These are phyloP conservation scores for Cutaneotrichosporon dermatis DNA, from an alignment of 1,284 basidiomycete genomes.

Conservation along the genomic window DNA sequence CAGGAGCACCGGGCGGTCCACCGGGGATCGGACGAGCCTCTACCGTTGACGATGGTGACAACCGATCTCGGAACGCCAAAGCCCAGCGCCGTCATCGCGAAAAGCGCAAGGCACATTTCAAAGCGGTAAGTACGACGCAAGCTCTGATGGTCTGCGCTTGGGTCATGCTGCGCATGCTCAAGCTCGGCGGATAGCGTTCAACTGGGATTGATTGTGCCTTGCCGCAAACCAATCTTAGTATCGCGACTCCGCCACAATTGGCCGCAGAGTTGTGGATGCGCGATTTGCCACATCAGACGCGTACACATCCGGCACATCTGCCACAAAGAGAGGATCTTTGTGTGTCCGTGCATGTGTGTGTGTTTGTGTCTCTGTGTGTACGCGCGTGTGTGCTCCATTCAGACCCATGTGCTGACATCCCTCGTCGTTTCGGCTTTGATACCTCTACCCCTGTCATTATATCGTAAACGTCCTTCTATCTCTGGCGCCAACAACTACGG, in stretches of 20 bases:
- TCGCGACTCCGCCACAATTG: too few species aligned
- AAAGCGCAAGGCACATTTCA: constrained; percentile 88
- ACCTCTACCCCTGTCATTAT: constrained; percentile 1
- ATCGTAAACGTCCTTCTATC: neutral
- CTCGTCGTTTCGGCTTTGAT: neutral
- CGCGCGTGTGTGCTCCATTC: too few species aligned
- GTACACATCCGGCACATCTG: too few species aligned
- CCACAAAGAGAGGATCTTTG: too few species aligned
- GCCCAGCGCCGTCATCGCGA: constrained; percentile 85
- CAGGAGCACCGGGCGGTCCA: neutral
- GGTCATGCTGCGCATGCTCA: too few species aligned
- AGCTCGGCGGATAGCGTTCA: too few species aligned
- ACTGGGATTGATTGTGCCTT: too few species aligned
- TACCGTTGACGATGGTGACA: constrained; percentile 38
- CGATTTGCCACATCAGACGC: too few species aligned
- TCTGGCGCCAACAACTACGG: neutral
- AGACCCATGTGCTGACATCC: neutral
- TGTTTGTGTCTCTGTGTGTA: too few species aligned
- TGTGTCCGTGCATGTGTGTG: too few species aligned
- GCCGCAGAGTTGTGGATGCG: too few species aligned
- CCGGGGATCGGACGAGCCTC: neutral
- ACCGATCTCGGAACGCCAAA: constrained; percentile 65
- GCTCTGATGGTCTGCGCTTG: neutral
- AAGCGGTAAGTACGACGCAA: constrained; percentile 60
- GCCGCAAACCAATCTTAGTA: too few species aligned